Base-by-base conservation (phyloP, 2,329 filamentous ascomycete species). In the Chalaropsis ovoidea region DNA sequence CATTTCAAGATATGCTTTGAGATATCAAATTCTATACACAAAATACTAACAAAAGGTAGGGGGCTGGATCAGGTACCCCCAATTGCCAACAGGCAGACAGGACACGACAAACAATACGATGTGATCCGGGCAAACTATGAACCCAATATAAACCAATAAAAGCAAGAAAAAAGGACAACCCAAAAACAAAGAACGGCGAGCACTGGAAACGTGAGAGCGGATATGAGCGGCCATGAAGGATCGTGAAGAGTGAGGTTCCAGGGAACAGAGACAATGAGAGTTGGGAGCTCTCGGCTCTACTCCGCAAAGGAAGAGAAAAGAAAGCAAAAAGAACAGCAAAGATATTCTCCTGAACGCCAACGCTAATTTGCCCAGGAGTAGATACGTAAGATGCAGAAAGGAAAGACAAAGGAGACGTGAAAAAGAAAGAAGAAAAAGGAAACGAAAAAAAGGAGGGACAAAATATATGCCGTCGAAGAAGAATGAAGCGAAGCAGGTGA, bases 21-120 rank as follows among this genome's bases (percentile, higher is more conserved):
- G 47, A 58, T 64, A 56, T 43, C 27, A 45, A 42, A 49, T 67
- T 67, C 65, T 67, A 67, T 67, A 67, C 52, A 67, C 41, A 64
- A 31, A 64, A 63, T 61, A 52, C 22, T 54, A 67, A 60, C 61
- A 64, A 61, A 67, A 56, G 41, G 19, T 45, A n/a, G 24, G 63
- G 61, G 54, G 54, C 65, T 67, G 65, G 65, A 67, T 64, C 65
- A 60, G 65, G 19, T 54, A 19, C 15, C 54, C 65, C 65, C 60
- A 60, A 54, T 64, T 67, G 65, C 65, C 65, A 60, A 67, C 42
- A 67, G 65, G 65, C 65, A 67, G 65, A 67, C 65, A 67, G 35
- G 61, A 67, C 49, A 42, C 61, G 61, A 63, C 19, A 67, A 52
- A 67, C 65, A 63, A 35, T 67, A 67, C 65, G 61, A 67, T 64